phyloP scores from a whole-genome alignment of 139 green algal species.

The Coelastrella sp. region DNA sequence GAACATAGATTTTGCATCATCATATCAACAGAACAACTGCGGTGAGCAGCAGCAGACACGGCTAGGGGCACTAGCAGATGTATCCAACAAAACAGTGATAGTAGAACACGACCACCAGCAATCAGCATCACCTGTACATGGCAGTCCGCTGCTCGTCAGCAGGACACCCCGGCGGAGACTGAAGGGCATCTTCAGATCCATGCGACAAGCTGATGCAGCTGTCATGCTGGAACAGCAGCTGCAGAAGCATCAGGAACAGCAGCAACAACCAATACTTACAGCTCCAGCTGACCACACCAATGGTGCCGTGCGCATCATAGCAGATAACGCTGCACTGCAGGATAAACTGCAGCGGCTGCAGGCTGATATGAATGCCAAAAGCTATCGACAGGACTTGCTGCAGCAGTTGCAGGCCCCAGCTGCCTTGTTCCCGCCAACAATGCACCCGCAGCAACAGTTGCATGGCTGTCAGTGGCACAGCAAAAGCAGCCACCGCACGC shows the following conservation, averaged over 20 bases:
- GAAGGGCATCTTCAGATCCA: constrained; percentile 6
- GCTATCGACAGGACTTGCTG: constrained; percentile 21
- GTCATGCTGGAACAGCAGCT: neutral
- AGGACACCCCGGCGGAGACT: neutral
- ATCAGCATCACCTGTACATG: neutral
- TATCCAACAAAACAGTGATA: neutral
- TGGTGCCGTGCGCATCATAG: neutral
- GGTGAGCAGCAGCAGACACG: neutral
- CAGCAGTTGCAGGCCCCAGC: neutral
- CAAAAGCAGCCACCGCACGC: neutral
- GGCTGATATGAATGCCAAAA: constrained; percentile 3
- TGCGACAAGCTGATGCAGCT: constrained; percentile 29
- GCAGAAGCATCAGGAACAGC: neutral
- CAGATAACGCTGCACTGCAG: neutral
- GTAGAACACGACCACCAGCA: neutral
- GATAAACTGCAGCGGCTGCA: constrained; percentile 14
- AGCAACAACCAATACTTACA: neutral
- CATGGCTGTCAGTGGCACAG: neutral
- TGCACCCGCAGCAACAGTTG: neutral
- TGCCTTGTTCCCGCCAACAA: neutral
- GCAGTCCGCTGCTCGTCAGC: too few species aligned
- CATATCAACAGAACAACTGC: neutral
- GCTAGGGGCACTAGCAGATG: neutral
- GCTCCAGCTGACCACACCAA: neutral
- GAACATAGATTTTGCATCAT: neutral